A percentile compares a stretch with the other conserved stretches of the same genome.
These are phyloP conservation scores for Colletotrichum ledebouriae DNA, from an alignment of 2,329 filamentous ascomycete species.

Conservation along the genomic window DNA sequence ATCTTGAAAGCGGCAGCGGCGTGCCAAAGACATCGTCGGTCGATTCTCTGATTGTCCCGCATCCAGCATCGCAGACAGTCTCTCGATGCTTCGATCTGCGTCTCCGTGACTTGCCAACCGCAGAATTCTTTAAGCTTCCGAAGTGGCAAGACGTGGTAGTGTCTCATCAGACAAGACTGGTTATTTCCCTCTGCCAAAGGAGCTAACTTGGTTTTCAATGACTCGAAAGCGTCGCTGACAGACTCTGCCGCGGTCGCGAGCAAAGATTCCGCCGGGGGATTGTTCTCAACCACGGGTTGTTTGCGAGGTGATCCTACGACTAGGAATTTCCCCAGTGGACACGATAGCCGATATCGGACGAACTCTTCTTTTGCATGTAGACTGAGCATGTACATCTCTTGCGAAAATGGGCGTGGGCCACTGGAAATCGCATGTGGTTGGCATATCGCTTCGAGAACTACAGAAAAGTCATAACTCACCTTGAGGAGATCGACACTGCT, in stretches of 20 bases:
- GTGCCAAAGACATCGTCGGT: constrained; percentile 8
- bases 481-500: not conserved
- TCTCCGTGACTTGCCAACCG: not conserved
- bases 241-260: not conserved
- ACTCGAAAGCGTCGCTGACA: not conserved
- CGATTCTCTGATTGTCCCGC: not conserved
- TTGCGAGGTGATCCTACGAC: not conserved
- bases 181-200: not conserved
- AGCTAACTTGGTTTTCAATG: not conserved
- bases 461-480: not conserved
- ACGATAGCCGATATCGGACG: not conserved
- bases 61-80: not conserved
- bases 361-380: not conserved
- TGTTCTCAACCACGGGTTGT: too few species aligned
- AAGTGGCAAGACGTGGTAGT: not conserved
- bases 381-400: constrained; percentile 2
- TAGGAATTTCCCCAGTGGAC: not conserved
- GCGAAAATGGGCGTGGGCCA: not conserved
- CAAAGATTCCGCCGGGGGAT: not conserved
- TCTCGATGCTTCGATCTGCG: constrained; percentile 4
- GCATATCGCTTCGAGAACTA: rapidly evolving
- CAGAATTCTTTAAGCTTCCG: not conserved
- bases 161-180: not conserved
- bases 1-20: not conserved
- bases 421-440: not conserved